Conservation (phyloP, 148 eudicot genomes). For the Nepenthes gracilis region DNA sequence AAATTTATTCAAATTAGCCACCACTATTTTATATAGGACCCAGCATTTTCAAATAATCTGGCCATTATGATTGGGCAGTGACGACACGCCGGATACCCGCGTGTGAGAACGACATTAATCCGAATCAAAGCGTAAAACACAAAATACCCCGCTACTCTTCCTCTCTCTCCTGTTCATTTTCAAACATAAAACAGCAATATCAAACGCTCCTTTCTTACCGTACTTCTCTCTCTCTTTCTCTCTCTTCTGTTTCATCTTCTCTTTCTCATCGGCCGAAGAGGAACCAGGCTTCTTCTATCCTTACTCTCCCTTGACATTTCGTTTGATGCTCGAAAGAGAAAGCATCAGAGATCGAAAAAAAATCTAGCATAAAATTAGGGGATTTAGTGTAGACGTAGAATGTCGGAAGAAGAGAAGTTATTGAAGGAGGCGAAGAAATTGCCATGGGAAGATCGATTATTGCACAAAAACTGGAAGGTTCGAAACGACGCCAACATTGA, state of each 20-base stretch:
- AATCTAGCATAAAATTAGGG: not conserved
- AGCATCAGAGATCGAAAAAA: not conserved
- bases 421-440: conserved; percentile 96
- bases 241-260: not conserved
- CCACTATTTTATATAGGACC: no score
- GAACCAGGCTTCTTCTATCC: no score
- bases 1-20: no score
- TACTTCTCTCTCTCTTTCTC: not conserved
- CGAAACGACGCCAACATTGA: conserved; percentile 95
- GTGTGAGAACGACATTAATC: no score
- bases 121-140: no score
- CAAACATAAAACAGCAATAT: no score
- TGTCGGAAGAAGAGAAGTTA: conserved; percentile 98
- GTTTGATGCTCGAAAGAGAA: not conserved
- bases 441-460: conserved; percentile 96
- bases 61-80: no score
- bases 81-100: no score
- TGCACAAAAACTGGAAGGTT: conserved; percentile 95
- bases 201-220: not conserved
- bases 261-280: no score
- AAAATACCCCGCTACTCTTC: no score
- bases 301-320: not conserved
- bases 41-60: no score
- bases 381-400: conserved; percentile 4
- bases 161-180: no score